Conservation (phyloP, 208 protist genomes). For the Vickermania spadyakhi region DNA sequence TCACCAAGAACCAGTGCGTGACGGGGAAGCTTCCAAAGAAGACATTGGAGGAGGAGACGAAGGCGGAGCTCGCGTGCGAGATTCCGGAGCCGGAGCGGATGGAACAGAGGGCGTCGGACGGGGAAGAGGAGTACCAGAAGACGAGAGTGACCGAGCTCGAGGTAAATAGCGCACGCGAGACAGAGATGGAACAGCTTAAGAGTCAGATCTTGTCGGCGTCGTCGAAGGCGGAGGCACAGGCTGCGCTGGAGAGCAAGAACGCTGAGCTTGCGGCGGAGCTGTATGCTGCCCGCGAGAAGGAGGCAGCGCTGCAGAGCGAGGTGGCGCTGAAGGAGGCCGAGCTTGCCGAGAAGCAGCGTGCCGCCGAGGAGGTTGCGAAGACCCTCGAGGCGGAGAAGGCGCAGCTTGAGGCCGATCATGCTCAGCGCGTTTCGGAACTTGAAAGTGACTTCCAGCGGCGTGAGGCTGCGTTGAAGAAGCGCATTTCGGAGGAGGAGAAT, state of each 20-base stretch:
- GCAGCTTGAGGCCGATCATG: not conserved
- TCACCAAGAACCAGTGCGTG: too few relatives aligned
- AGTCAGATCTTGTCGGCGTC: constrained; percentile 19
- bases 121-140: too few relatives aligned
- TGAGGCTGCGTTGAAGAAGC: not conserved
- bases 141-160: too few relatives aligned
- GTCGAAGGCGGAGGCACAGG: constrained; percentile 14
- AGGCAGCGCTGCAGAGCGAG: not conserved
- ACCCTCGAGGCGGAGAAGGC: not conserved
- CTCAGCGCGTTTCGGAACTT: not conserved
- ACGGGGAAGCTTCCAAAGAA: too few relatives aligned
- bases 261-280: not conserved
- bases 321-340: not conserved
- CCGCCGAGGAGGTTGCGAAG: not conserved
- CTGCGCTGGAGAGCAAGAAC: constrained; percentile 6
- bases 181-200: too few relatives aligned
- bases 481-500: not conserved
- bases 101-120: too few relatives aligned
- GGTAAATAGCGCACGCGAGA: too few relatives aligned
- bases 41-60: too few relatives aligned
- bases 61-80: too few relatives aligned
- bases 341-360: not conserved
- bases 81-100: too few relatives aligned
- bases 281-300: not conserved
- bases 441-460: not conserved